Evolutionary conservation across 2,329 filamentous ascomycete genomes (phyloP), one percentile per base, ranked within the genome.

Genomic region (Hymenoscyphus infarciens): DNA sequence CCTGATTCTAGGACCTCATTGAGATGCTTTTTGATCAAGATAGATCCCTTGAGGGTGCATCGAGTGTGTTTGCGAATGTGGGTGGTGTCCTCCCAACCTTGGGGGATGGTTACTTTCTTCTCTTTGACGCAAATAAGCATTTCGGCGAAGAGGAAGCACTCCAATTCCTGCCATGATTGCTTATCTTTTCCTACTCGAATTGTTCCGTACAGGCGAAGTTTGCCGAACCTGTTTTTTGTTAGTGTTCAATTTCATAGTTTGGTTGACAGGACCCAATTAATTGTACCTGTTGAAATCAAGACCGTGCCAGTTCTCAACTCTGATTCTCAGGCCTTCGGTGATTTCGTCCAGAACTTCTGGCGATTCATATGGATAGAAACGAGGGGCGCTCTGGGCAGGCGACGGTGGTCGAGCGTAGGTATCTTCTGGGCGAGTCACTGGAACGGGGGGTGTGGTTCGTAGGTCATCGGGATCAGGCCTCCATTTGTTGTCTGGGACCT

Each of bases 111-210:
- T 45, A 80, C 69, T 78, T 93, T 97, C 83, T 97, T 98, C 78
- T 98, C 95, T 77, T 98, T 99, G 65, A 99, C 92, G 74, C 95
- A 99, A 68, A 99, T 99, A 71, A 99, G 89, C 95, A 99, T 99
- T 78, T 99, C 95, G 4, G 90, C 91, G 74, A 99, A 99, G 33
- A 99, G 83, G 75, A 92, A 99, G 76, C 95, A 99, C 75, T 99
- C 93, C 61, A 99, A 79, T 75, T 98, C 95, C 79, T 99, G 95
- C 95, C 95, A 99, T 6, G 93, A 93, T 67, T 94, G 83, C 69
- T 92, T 92, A 76, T 99, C 95, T 77, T 99, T 99, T 70, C 95
- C 95, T 25, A 99, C 95, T 60, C 91, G 88, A 62, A 99, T 86
- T 2, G 89, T 93, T 31, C 92, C 94, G 72, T 97, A 93, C 35